Conservation (phyloP, 306 rosid species). For the Quercus ilex region DNA sequence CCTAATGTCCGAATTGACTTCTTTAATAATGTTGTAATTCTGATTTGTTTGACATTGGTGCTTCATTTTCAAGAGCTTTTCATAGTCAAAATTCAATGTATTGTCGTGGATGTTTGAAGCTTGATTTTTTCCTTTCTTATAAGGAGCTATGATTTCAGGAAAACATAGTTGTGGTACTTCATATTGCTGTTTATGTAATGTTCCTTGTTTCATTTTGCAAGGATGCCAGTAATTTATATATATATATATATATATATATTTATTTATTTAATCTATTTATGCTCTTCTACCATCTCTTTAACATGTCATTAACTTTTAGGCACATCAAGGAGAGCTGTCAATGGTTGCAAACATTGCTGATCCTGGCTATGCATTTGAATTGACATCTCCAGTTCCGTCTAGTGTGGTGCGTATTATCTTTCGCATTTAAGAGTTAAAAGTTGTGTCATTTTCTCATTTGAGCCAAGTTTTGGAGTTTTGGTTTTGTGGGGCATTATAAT, state of each 20-base stretch:
- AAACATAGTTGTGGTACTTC: not conserved
- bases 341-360: constrained; percentile 55
- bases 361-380: constrained; percentile 66
- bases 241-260: too few species aligned
- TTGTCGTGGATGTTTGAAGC: not conserved
- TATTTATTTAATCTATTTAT: constrained; percentile 2
- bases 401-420: constrained; percentile 44
- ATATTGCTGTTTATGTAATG: not conserved
- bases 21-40: not conserved
- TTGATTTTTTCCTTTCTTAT: not conserved
- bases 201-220: not conserved
- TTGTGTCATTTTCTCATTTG: not conserved
- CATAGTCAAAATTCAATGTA: not conserved
- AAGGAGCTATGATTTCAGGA: not conserved
- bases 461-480: not conserved
- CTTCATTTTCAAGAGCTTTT: not conserved
- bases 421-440: not conserved
- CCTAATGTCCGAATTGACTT: not conserved
- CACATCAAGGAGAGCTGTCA: constrained; percentile 71
- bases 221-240: not conserved
- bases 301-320: constrained; percentile 28
- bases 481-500: not conserved
- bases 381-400: constrained; percentile 73
- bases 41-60: not conserved
- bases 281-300: not conserved